Base-by-base conservation (phyloP, 345 rosid species). In the Eucalyptus cloeziana region DNA sequence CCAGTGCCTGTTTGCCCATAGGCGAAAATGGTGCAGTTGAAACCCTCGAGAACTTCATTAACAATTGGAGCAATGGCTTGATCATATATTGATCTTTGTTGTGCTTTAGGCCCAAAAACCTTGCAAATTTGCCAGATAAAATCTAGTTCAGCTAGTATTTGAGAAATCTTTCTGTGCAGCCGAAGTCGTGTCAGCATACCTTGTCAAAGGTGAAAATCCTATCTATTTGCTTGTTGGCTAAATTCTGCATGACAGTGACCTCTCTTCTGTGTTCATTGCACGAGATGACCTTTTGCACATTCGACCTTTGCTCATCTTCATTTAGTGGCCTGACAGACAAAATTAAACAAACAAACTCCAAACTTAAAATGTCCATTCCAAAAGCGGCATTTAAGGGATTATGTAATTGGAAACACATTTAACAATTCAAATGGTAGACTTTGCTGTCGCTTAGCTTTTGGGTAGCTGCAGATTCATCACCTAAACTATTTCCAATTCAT, bases 81-180 rank as follows among this genome's bases (percentile, higher is more conserved):
- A 64, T 96, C 99, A 89, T 96, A 96, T 56, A 97, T 96, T n/a
- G 99, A 93, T 87, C 99, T 91, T 92, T 96, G 99, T 43, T 96
- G 99, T 30, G 98, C 93, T 90, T 96, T 97, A 37, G 99, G 99
- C 58, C 99, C 99, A 92, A 97, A 97, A 85, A 97, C 99, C 99
- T 97, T 27, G 11, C 88, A 88, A 58, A 21, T 33, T 22, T 76
- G 87, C 87, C 56, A 86, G 50, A 31, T 60, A 21, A 27, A 31
- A 16, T 30, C 87, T 37, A 24, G 31, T 4, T 69, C 56, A 43
- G 54, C 44, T 10, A 0, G 40, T 31, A 31, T 86, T 21, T n/a
- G 45, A 49, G 43, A 49, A 86, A 86, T 49, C 10, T 86, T 49
- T 50, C 25, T 0, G 3, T 25, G 52, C 44, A 86, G 44, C 87